Conservation (phyloP, 257 asterid species). For the Vinca minor region DNA sequence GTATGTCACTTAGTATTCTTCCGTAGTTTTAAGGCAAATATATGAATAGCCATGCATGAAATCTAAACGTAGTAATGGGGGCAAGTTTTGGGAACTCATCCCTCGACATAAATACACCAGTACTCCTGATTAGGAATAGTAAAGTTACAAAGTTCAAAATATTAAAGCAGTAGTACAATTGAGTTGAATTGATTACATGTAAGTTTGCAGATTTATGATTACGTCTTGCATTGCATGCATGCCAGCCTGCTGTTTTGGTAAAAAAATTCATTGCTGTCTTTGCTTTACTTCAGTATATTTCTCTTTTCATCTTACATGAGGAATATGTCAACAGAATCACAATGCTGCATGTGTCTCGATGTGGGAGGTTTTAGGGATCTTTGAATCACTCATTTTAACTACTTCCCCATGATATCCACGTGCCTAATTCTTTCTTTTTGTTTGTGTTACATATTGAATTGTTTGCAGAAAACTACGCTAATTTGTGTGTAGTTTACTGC, state of each 20-base stretch:
- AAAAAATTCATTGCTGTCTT: no score
- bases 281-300: no score
- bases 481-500: neutral
- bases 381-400: neutral
- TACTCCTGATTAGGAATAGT: neutral
- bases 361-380: neutral
- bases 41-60: no score
- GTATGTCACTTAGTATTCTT: no score
- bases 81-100: neutral
- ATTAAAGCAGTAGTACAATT: neutral
- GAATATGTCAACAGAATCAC: neutral
- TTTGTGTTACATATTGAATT: neutral
- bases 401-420: neutral
- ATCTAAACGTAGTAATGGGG: no score
- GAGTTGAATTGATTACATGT: neutral
- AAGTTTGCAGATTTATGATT: neutral
- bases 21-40: no score
- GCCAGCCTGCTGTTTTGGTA: neutral
- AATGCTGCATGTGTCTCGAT: neutral
- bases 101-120: neutral
- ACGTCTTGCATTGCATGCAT: constrained; percentile 5
- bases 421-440: neutral
- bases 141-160: no score
- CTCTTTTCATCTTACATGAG: neutral
- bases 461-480: neutral